Conservation (phyloP, 2,329 filamentous ascomycete species). For the Ceratocystis colombiana region DNA sequence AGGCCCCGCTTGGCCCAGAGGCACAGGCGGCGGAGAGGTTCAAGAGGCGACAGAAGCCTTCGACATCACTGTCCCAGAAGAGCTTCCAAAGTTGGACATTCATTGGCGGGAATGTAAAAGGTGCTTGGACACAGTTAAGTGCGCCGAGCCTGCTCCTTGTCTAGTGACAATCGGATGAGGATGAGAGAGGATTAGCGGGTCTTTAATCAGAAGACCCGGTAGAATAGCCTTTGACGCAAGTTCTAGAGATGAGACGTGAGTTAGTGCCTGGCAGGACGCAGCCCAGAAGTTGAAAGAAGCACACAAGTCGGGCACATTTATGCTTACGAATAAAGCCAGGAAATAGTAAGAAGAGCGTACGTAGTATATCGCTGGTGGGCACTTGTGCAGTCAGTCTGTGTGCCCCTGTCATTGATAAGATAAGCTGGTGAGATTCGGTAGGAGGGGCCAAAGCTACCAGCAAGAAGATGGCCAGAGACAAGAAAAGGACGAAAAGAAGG, state of each 20-base stretch:
- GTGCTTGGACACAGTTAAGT: slow-evolving; percentile 20
- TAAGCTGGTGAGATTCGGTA: slow-evolving; percentile 8
- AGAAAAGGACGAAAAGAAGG: background rate
- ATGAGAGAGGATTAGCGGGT: background rate
- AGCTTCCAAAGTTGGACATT: slow-evolving; percentile 95
- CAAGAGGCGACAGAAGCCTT: slow-evolving; percentile 60
- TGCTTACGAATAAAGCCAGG: background rate
- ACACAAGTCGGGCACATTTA: too few species aligned
- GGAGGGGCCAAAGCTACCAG: background rate
- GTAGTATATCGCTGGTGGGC: background rate
- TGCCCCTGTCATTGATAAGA: slow-evolving; percentile 16
- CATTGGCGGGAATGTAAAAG: slow-evolving; percentile 53
- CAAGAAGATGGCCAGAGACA: background rate
- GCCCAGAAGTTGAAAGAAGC: too few species aligned
- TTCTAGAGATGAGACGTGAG: background rate
- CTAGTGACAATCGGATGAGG: slow-evolving; percentile 7
- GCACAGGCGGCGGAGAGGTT: background rate
- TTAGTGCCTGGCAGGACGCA: background rate
- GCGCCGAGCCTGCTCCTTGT: slow-evolving; percentile 6
- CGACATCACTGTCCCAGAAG: slow-evolving; percentile 96
- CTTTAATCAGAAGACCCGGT: background rate
- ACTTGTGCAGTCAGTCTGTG: background rate
- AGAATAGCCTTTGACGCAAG: background rate
- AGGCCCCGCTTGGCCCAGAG: background rate
- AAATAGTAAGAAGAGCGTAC: background rate